Evolutionary conservation across 768 basidiomycete genomes (phyloP).

Genomic region (Cystofilobasidium ferigula): DNA sequence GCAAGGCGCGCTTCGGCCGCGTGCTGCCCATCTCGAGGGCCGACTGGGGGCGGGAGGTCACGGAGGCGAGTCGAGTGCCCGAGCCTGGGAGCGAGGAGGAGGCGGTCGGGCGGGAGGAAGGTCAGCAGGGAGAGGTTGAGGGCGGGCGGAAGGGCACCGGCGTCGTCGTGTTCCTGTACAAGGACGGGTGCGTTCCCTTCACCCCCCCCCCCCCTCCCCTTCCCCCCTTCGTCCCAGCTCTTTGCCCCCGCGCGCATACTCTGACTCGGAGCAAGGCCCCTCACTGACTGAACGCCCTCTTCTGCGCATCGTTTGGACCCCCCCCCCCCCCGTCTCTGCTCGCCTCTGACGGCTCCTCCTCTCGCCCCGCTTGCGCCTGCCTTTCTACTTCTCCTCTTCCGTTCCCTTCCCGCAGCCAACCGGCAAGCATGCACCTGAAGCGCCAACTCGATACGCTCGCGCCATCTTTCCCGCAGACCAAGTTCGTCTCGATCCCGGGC

Average conservation of each 20-base stretch:
- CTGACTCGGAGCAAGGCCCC: too few species aligned
- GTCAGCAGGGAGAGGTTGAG: constrained; percentile 28
- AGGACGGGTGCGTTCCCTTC: constrained; percentile 77
- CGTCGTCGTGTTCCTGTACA: constrained; percentile 88
- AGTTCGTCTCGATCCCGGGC: constrained; percentile 90
- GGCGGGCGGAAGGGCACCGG: constrained; percentile 54
- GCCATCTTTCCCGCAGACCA: constrained; percentile 72
- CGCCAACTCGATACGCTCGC: constrained; percentile 63
- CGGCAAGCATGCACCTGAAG: constrained; percentile 64
- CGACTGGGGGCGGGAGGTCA: constrained; percentile 90
- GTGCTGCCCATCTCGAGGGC: constrained; percentile 82
- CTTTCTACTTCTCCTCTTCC: too few species aligned
- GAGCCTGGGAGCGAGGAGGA: constrained; percentile 49
- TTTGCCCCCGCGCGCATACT: neutral
- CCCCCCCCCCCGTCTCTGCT: too few species aligned
- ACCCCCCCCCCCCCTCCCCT: too few species aligned
- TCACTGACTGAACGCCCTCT: too few species aligned
- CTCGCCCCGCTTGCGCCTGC: too few species aligned
- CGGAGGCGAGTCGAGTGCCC: constrained; percentile 60
- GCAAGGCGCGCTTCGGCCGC: constrained; percentile 59
- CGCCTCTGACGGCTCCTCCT: too few species aligned
- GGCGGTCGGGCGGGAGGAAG: constrained; percentile 48
- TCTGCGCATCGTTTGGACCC: too few species aligned
- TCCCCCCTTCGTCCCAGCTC: neutral
- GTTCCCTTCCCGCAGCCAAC: constrained; percentile 30